Base-by-base conservation (phyloP, 169 alveolate species). In the Plasmodium berghei region DNA sequence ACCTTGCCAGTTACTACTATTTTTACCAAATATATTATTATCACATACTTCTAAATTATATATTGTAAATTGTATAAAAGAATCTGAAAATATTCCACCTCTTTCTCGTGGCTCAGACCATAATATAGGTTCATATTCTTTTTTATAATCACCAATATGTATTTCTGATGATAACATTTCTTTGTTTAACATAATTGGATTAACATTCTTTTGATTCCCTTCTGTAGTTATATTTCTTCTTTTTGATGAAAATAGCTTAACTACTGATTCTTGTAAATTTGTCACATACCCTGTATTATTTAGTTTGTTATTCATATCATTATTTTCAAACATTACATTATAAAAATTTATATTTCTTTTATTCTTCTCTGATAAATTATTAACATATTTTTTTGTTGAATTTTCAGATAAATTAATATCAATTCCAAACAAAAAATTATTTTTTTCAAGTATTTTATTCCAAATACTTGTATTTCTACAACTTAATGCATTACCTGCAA, bases 91-190 rank as follows among this genome's bases (percentile, higher is more conserved):
- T 8, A 94, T 86, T 8, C 96, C 96, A 4, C 95, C 96, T 18
- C 89, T 48, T 63, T 94, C 95, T 56, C 96, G 73, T 5, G 87
- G 86, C 61, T 94, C 95, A 2, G 95, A 59, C 96, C 96, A 94
- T 14, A 87, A 34, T 2, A 94, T 74, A 0, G 46, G 52, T 40
- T 73, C 90, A 58, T 67, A 83, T n/a, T 45, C 70, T 56, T 83
- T 83, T n/a, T 70, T 83, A 69, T 83, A 83, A 69, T 83, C 71
- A 18, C 90, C 90, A 52, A 83, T 62, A 22, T 83, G 90, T 54
- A 83, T 83, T 55, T 67, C 86, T 0, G 90, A 83, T 66, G 89
- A 66, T 48, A 24, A 3, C 0, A 87, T 63, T 16, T 28, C 24
- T n/a, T 59, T 71, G 5, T 49, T 58, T 6, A 10, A 18, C 26